Percentiles rank a stretch among this genome's conserved stretches.
These are phyloP conservation scores for Balansia obtecta DNA, from an alignment of 2,329 filamentous ascomycete species.

Conservation along the genomic window DNA sequence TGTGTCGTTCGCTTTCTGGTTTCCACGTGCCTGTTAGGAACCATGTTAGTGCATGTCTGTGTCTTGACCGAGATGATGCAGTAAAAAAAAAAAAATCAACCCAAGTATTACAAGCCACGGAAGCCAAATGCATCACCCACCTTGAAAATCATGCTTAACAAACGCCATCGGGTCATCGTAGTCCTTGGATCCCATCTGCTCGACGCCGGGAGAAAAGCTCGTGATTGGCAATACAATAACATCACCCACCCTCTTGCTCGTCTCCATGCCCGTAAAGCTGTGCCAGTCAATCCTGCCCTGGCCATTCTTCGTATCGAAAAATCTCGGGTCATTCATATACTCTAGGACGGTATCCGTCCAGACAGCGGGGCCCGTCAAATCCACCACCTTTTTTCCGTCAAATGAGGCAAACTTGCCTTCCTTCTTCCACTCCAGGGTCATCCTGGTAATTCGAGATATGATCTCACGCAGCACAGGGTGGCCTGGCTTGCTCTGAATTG, in stretches of 20 bases:
- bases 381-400: slow-evolving; percentile 63
- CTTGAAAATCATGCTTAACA: slow-evolving; percentile 94
- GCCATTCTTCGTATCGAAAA: slow-evolving; percentile 67
- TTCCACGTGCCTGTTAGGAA: slow-evolving; percentile 55
- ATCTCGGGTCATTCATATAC: slow-evolving; percentile 85
- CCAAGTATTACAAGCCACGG: too few species aligned
- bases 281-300: slow-evolving; percentile 67
- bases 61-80: too few species aligned
- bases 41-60: neutral
- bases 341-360: slow-evolving; percentile 91
- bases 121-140: slow-evolving; percentile 34
- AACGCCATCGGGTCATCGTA: slow-evolving; percentile 91
- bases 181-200: slow-evolving; percentile 84
- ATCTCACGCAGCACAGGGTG: slow-evolving; percentile 85
- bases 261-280: slow-evolving; percentile 81
- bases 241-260: slow-evolving; percentile 79
- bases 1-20: slow-evolving; percentile 57
- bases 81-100: too few species aligned
- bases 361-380: slow-evolving; percentile 85
- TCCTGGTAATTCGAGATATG: slow-evolving; percentile 72
- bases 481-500: slow-evolving; percentile 88
- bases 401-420: slow-evolving; percentile 49
- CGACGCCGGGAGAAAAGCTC: slow-evolving; percentile 88
- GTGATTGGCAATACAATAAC: slow-evolving; percentile 92
- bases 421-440: slow-evolving; percentile 63